phyloP scores from a whole-genome alignment of 164 flowering plant species.

The Nymphaea thermarum region DNA sequence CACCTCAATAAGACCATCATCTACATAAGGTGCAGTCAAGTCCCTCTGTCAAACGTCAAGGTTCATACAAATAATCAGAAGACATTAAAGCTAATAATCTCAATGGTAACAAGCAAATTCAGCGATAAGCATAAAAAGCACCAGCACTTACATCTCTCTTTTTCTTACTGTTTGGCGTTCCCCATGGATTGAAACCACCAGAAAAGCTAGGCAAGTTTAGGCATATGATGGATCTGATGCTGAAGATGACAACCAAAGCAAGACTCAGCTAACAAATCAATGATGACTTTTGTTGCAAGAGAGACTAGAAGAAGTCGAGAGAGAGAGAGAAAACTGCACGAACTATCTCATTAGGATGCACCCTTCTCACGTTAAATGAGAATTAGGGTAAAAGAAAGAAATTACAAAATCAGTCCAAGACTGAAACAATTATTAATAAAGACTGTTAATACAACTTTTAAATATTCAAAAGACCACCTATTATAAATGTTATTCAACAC shows the following conservation, averaged over 20 bases:
- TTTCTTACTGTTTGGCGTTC: constrained; percentile 51
- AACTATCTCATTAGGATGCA: too few relatives aligned
- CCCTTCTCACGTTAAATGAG: too few relatives aligned
- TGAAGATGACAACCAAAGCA: constrained; percentile 16
- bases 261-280: neutral
- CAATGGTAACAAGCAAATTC: neutral
- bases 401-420: too few relatives aligned
- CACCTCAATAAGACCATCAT: constrained; percentile 78
- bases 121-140: neutral
- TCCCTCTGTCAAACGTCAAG: constrained; percentile 39
- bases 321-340: too few relatives aligned
- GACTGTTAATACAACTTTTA: too few relatives aligned
- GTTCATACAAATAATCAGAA: neutral
- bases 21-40: constrained; percentile 74
- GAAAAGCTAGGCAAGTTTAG: constrained; percentile 92
- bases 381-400: too few relatives aligned
- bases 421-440: too few relatives aligned
- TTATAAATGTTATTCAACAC: too few relatives aligned
- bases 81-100: constrained; percentile 3
- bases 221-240: constrained; percentile 82
- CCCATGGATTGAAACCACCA: constrained; percentile 96
- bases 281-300: too few relatives aligned
- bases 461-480: too few relatives aligned
- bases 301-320: too few relatives aligned
- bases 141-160: constrained; percentile 39